Conservation (phyloP, 352 stramenopile genomes). For the Pythium coloratum region DNA sequence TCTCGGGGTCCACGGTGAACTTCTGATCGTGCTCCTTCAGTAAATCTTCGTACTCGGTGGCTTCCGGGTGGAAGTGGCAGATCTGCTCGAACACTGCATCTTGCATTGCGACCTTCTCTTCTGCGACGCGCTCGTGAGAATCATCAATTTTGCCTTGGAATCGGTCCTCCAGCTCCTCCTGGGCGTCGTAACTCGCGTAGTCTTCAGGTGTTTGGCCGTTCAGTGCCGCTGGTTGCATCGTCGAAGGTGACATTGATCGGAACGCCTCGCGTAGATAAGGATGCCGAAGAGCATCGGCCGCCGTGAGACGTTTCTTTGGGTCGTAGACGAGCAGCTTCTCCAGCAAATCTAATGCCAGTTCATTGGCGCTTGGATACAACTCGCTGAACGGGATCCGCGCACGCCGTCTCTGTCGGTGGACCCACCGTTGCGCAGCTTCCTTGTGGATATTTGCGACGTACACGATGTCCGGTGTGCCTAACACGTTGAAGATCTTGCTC, state of each 20-base stretch:
- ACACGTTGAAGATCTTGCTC: constrained; percentile 94
- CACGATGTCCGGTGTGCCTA: constrained; percentile 82
- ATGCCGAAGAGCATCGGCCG: constrained; percentile 94
- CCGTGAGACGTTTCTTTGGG: constrained; percentile 70
- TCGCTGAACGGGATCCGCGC: constrained; percentile 66
- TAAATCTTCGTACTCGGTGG: constrained; percentile 58
- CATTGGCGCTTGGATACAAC: constrained; percentile 76
- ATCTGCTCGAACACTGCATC: constrained; percentile 80
- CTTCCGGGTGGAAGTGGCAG: constrained; percentile 74
- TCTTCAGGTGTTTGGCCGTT: constrained; percentile 20
- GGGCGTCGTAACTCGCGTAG: constrained; percentile 38
- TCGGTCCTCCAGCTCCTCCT: constrained; percentile 58
- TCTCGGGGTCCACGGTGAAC: constrained; percentile 55
- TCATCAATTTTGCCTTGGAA: constrained; percentile 73
- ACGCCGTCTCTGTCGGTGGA: constrained; percentile 58
- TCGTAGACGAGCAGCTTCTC: constrained; percentile 74
- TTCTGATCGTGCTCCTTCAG: constrained; percentile 62
- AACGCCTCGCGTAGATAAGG: constrained; percentile 88
- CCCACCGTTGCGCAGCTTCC: constrained; percentile 66
- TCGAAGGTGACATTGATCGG: constrained; percentile 29
- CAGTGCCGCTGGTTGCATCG: constrained; percentile 5
- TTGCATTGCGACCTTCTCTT: constrained; percentile 70
- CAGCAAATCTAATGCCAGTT: constrained; percentile 67
- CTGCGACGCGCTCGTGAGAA: constrained; percentile 61
- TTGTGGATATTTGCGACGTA: constrained; percentile 72